Percentiles rank a stretch among this genome's conserved stretches.
phyloP scores from a whole-genome alignment of 768 basidiomycete genomes.

The Dioszegia aurantiaca region DNA sequence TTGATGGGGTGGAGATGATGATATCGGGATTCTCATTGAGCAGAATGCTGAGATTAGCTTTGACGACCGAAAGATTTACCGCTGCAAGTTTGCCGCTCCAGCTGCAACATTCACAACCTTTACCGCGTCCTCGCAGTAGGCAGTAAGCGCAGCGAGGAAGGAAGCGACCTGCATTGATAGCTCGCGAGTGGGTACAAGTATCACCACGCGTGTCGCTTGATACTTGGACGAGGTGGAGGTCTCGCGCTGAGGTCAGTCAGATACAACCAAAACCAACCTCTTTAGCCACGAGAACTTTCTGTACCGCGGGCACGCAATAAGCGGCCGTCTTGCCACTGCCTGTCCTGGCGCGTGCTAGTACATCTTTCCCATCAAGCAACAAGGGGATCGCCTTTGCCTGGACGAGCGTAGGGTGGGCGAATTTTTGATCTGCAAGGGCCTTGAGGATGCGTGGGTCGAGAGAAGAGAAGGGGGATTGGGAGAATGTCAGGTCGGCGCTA shows the following conservation, averaged over 20 bases:
- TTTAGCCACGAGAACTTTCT: constrained; percentile 80
- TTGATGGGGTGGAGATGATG: constrained; percentile 73
- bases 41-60: constrained; percentile 9
- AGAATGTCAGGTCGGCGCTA: constrained; percentile 40
- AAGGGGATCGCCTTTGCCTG: constrained; percentile 89
- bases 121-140: constrained; percentile 73
- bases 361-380: constrained; percentile 80
- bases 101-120: constrained; percentile 71
- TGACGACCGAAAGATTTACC: constrained; percentile 30
- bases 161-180: constrained; percentile 82
- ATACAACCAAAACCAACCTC: constrained; percentile 56
- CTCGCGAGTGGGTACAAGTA: constrained; percentile 75
- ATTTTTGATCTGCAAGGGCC: constrained; percentile 83
- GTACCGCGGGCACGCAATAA: constrained; percentile 84
- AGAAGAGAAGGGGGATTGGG: constrained; percentile 63
- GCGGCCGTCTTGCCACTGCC: constrained; percentile 97
- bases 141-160: constrained; percentile 64
- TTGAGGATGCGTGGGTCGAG: constrained; percentile 82
- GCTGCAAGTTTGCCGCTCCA: constrained; percentile 55
- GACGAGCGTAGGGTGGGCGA: constrained; percentile 85
- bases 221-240: constrained; percentile 36
- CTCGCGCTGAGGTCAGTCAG: constrained; percentile 1
- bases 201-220: constrained; percentile 63
- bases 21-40: constrained; percentile 74
- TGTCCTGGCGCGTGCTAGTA: constrained; percentile 88